Evolutionary conservation across 352 stramenopile species (phyloP).

Genomic region (Phytophthora fragariaefolia): DNA sequence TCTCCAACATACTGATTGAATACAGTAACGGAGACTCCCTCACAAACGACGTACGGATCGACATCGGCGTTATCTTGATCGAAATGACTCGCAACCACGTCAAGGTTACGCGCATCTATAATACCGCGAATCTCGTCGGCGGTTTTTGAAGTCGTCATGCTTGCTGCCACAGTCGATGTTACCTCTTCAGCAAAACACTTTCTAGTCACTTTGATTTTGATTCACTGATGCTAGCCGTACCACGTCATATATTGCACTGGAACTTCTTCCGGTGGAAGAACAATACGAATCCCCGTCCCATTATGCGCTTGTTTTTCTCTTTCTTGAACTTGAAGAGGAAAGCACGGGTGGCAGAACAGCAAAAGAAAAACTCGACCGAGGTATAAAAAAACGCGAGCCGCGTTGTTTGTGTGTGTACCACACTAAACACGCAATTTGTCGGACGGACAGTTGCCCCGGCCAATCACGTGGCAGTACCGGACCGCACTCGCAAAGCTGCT

Average conservation of each 20-base stretch:
- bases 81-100: background rate
- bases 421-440: background rate
- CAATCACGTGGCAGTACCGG: conserved; percentile 56
- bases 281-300: background rate
- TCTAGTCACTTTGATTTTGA: too few relatives aligned
- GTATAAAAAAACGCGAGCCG: background rate
- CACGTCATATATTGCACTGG: background rate
- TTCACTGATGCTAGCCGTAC: background rate
- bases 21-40: background rate
- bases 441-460: background rate
- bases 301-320: background rate
- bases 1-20: conserved; percentile 11
- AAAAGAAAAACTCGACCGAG: background rate
- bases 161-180: too few relatives aligned
- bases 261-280: too few relatives aligned
- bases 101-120: background rate
- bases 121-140: background rate
- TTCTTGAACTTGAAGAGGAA: background rate
- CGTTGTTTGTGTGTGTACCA: conserved; percentile 1
- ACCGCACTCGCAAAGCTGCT: too few relatives aligned
- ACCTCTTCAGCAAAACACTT: too few relatives aligned
- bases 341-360: too few relatives aligned
- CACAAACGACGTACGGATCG: background rate
- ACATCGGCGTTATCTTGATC: background rate
- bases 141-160: background rate